phyloP scores from a whole-genome alignment of 768 basidiomycete genomes.

The Macrolepiota dolichaula region DNA sequence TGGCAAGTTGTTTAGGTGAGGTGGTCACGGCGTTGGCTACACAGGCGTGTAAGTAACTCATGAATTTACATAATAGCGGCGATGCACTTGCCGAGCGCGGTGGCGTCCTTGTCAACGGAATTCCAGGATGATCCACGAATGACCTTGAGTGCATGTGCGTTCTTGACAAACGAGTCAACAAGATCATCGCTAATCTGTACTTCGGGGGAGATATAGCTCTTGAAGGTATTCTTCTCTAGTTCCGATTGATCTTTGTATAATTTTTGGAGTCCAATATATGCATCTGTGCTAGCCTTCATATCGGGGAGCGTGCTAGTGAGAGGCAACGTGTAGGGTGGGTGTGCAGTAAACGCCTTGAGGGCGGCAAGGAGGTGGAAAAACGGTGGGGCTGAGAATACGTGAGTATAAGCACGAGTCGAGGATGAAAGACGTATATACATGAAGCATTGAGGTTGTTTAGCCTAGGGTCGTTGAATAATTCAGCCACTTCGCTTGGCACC shows the following conservation, averaged over 20 bases:
- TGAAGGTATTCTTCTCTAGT: slow-evolving; percentile 60
- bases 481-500: slow-evolving; percentile 64
- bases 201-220: slow-evolving; percentile 35
- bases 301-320: slow-evolving; percentile 88
- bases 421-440: background rate
- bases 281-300: slow-evolving; percentile 88
- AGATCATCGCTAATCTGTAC: slow-evolving; percentile 41
- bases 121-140: slow-evolving; percentile 65
- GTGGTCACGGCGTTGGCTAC: slow-evolving; percentile 38
- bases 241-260: slow-evolving; percentile 79
- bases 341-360: slow-evolving; percentile 57
- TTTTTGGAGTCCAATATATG: slow-evolving; percentile 82
- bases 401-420: slow-evolving; percentile 23
- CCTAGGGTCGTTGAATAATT: slow-evolving; percentile 61
- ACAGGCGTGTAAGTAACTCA: background rate
- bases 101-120: slow-evolving; percentile 44
- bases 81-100: slow-evolving; percentile 42
- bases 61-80: slow-evolving; percentile 5
- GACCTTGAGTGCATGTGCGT: slow-evolving; percentile 69
- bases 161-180: slow-evolving; percentile 75
- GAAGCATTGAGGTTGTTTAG: slow-evolving; percentile 22
- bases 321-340: slow-evolving; percentile 64
- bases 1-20: slow-evolving; percentile 55
- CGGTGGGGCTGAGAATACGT: slow-evolving; percentile 41
- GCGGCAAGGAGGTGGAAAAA: slow-evolving; percentile 81